Conservation (phyloP, 164 flowering plant species). For the Dillenia suffruticosa region DNA sequence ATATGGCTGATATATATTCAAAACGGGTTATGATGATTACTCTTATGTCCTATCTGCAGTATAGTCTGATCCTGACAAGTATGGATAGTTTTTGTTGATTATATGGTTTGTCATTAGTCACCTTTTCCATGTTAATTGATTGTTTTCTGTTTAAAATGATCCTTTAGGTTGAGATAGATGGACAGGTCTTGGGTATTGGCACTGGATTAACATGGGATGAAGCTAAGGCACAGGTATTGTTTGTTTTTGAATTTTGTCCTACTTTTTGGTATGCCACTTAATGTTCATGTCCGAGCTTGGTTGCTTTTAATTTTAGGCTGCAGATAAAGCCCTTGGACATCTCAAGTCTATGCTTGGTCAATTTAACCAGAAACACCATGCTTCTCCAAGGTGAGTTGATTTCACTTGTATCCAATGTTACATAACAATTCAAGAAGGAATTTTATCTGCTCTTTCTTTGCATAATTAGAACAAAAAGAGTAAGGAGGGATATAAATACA, state of each 20-base stretch:
- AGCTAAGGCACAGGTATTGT: conserved; percentile 72
- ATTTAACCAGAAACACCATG: conserved; percentile 41
- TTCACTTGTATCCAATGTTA: no score
- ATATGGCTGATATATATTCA: no score
- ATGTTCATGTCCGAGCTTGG: conserved; percentile 3
- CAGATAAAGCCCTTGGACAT: conserved; percentile 69
- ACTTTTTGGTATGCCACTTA: background rate
- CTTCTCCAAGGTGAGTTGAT: conserved; percentile 68
- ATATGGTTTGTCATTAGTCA: background rate
- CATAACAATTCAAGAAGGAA: no score
- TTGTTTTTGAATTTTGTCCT: background rate
- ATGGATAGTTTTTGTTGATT: background rate
- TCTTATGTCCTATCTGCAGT: background rate
- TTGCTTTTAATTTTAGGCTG: conserved; percentile 51
- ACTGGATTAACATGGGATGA: conserved; percentile 81
- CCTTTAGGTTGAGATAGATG: conserved; percentile 76
- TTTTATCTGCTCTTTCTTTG: no score
- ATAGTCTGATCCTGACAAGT: background rate
- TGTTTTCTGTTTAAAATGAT: conserved; percentile 6
- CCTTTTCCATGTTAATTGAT: no score
- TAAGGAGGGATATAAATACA: no score
- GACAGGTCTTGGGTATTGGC: conserved; percentile 74
- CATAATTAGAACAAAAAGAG: no score
- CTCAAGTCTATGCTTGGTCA: conserved; percentile 51
- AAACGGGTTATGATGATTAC: no score